phyloP scores from a whole-genome alignment of 805 yeast species.

The Yarrowia osloensis region DNA sequence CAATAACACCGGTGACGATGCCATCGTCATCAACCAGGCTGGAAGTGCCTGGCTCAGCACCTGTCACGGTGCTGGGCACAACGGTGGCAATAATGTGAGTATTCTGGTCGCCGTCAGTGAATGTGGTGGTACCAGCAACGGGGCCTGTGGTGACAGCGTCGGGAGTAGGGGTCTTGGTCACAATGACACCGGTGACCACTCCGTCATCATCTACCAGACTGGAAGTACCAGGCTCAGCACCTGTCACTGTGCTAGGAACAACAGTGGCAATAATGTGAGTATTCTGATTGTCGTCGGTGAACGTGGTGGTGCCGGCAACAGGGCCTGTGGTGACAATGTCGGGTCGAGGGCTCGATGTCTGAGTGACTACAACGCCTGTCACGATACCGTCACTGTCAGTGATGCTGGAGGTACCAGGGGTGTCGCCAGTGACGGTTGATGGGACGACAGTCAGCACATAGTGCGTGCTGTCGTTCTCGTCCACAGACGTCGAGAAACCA shows the following conservation, averaged over 20 bases:
- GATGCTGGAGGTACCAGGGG: background rate
- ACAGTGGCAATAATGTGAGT: background rate
- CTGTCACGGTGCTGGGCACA: background rate
- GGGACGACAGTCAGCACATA: no score
- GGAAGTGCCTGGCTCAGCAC: background rate
- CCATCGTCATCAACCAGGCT: background rate
- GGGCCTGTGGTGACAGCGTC: background rate
- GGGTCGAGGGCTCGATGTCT: background rate
- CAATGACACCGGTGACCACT: background rate
- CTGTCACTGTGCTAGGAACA: background rate
- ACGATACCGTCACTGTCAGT: background rate
- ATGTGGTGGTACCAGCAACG: background rate
- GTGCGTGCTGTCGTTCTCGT: background rate
- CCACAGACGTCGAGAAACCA: background rate
- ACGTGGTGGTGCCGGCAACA: background rate
- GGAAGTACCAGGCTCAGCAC: background rate
- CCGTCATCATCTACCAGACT: background rate
- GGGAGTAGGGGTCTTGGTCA: background rate
- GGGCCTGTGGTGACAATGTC: background rate
- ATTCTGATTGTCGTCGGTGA: background rate
- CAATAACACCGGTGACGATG: background rate
- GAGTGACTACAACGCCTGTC: background rate
- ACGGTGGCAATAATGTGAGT: background rate
- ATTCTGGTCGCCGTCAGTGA: background rate
- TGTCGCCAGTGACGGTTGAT: no score